phyloP scores from a whole-genome alignment of 2,329 filamentous ascomycete species.

The Pseudogymnoascus sp. region DNA sequence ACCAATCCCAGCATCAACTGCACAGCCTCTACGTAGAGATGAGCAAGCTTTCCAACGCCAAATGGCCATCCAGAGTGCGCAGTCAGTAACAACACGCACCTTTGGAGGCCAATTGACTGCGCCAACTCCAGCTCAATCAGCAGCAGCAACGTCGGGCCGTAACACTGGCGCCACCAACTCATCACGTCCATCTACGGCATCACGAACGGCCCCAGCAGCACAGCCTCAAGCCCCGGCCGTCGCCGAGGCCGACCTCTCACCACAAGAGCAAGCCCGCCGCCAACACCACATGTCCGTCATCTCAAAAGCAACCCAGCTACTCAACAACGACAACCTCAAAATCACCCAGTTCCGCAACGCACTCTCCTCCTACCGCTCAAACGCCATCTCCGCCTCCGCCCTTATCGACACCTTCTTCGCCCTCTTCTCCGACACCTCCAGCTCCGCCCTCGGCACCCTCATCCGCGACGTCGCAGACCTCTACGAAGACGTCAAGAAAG shows the following conservation, averaged over 20 bases:
- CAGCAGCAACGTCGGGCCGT: slow-evolving; percentile 8
- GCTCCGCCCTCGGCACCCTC: slow-evolving; percentile 75
- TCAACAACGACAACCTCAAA: slow-evolving; percentile 68
- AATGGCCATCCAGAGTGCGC: slow-evolving; percentile 81
- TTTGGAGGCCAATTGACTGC: slow-evolving; percentile 77
- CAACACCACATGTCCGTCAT: slow-evolving; percentile 77
- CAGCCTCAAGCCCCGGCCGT: slow-evolving; percentile 38
- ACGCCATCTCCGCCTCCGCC: slow-evolving; percentile 59
- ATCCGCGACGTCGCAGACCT: slow-evolving; percentile 88
- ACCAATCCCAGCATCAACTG: slow-evolving; percentile 63
- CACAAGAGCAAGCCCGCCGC: slow-evolving; percentile 72
- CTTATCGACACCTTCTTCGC: slow-evolving; percentile 83
- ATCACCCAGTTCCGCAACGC: slow-evolving; percentile 67
- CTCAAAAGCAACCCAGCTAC: slow-evolving; percentile 71
- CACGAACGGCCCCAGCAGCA: slow-evolving; percentile 9
- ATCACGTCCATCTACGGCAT: background rate
- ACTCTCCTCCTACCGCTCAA: slow-evolving; percentile 69
- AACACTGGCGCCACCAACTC: background rate
- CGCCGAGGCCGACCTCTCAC: slow-evolving; percentile 45
- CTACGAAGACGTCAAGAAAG: slow-evolving; percentile 74
- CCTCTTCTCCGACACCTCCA: slow-evolving; percentile 69
- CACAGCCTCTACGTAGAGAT: slow-evolving; percentile 72
- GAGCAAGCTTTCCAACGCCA: slow-evolving; percentile 88
- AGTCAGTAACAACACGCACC: slow-evolving; percentile 67
- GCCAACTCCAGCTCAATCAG: slow-evolving; percentile 34